A percentile compares a stretch with the other conserved stretches of the same genome.
Conservation (phyloP, 2,329 filamentous ascomycete genomes). For the Verticillium klebahnii region DNA sequence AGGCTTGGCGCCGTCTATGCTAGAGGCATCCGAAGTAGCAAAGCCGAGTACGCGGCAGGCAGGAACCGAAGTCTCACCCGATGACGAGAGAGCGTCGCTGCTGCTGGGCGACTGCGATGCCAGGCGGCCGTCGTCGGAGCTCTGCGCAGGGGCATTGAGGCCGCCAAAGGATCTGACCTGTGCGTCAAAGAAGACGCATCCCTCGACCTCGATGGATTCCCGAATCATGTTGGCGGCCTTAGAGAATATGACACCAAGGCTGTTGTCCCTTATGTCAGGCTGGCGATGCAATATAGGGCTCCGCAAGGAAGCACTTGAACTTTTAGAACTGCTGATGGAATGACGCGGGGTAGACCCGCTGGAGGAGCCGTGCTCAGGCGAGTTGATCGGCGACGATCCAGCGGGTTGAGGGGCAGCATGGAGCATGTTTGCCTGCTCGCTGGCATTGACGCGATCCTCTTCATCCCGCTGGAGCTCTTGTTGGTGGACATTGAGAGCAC, state of each 20-base stretch:
- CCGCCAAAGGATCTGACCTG: constrained; percentile 21
- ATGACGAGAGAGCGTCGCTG: constrained; percentile 16
- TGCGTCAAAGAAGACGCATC: constrained; percentile 11
- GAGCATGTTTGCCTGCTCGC: neutral
- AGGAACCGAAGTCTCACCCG: constrained; percentile 24
- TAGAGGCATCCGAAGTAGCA: neutral
- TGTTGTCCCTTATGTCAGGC: neutral
- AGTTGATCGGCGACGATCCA: neutral
- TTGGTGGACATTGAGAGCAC: neutral
- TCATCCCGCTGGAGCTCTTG: neutral
- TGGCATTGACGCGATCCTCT: neutral
- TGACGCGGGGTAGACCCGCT: constrained; percentile 5
- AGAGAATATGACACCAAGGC: constrained; percentile 26
- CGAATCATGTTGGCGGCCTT: constrained; percentile 39
- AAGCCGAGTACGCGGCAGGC: neutral
- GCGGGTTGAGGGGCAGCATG: neutral
- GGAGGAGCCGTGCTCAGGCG: neutral
- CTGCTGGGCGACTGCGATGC: constrained; percentile 11
- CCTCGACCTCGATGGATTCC: constrained; percentile 30
- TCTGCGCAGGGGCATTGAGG: constrained; percentile 9
- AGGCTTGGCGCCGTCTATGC: neutral
- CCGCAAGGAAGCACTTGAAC: neutral
- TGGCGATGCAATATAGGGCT: neutral
- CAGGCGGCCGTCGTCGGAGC: neutral
- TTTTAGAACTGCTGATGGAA: neutral